Evolutionary conservation across 495 filamentous ascomycete species (phyloP), one percentile per base, ranked within the genome.

Genomic region (Penicillium herquei): DNA sequence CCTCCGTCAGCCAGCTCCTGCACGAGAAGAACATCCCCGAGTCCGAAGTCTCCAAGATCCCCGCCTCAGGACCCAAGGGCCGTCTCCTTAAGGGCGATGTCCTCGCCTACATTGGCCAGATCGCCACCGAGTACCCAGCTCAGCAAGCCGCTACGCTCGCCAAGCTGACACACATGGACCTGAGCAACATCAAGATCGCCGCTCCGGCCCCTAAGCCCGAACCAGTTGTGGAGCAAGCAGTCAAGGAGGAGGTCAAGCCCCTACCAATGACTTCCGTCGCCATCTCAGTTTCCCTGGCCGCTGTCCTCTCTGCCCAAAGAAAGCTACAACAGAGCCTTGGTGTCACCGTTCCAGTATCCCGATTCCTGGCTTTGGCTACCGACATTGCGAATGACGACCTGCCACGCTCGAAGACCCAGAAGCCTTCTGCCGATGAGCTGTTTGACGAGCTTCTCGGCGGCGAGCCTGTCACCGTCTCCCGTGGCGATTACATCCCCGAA

Each of bases 11-110:
- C 64, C 84, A 88, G 60, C 80, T 98, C 39, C 81, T 98, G 41
- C 86, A 88, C 69, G 78, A 87, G 67, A 84, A 94, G 63, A 84
- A 83, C 53, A 71, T 98, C 30, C 78, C 87, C 41, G 78, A 83
- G 46, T 85, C 85, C 21, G 89, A 88, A 56, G 73, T 87, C 31
- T 79, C 86, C 69, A 85, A 88, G 64, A 97, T 98, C 67, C 88
- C 84, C 17, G 85, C 90, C 9, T 92, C 87, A 30, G 94, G 94
- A 13, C 94, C 94, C 34, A 88, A 86, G 69, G 92, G 92, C 44
- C 87, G 95, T 45, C 78, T 98, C 40, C 80, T 98, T 34, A 98
- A 98, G 75, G 94, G 94, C 45, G 94, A 98, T 68, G 90, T 98
- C 8, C 83, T 98, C 42, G 91, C 91, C 32, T 94, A 93, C 68